Evolutionary conservation across 1,284 basidiomycete genomes (phyloP), one percentile per base, ranked within the genome.

Genomic region (Cryptococcus maquisensis): DNA sequence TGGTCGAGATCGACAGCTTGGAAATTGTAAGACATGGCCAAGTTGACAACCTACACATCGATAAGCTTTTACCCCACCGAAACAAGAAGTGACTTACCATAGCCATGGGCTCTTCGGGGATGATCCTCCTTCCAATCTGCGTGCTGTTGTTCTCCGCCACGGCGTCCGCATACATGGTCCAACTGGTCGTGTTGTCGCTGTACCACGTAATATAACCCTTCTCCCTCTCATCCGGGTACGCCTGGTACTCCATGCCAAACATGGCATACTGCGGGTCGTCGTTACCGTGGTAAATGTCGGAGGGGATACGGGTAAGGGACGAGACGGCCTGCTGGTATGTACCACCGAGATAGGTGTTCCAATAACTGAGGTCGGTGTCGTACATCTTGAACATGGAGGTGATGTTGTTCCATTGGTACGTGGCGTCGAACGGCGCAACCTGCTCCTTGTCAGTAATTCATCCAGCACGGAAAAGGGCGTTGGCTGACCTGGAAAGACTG

Each of bases 291-390:
- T 65, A 66, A 40, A 77, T 69, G 26, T 80, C 81, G 47, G 79
- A 77, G 62, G 89, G 89, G 47, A 82, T 46, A 18, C 49, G 55
- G 77, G 49, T 77, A 59, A 57, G 76, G 79, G 62, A 81, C 2
- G 86, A 88, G 21, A 86, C 68, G 23, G 87, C 86, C 74, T 94
- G 87, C 74, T 95, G 91, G 70, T 81, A 89, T n/a, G 77, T 68
- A 38, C 86, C 86, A 21, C 90, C 91, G 49, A 80, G 82, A 74
- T 92, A 94, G 3, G 75, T 56, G 74, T 93, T 93, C 64, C 79
- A 81, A 56, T 86, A 77, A 1, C 81, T 81, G 18, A 84, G 81
- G 26, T 77, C 50, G 3, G 59, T 49, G 48, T 77, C 66, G 61
- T 67, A 69, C 7, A 49, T 52, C 9, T 57, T 53, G 23, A 57